A percentile compares a stretch with the other conserved stretches of the same genome.
Conservation (phyloP, 768 basidiomycete species). For the Boletus rubroflammeus region DNA sequence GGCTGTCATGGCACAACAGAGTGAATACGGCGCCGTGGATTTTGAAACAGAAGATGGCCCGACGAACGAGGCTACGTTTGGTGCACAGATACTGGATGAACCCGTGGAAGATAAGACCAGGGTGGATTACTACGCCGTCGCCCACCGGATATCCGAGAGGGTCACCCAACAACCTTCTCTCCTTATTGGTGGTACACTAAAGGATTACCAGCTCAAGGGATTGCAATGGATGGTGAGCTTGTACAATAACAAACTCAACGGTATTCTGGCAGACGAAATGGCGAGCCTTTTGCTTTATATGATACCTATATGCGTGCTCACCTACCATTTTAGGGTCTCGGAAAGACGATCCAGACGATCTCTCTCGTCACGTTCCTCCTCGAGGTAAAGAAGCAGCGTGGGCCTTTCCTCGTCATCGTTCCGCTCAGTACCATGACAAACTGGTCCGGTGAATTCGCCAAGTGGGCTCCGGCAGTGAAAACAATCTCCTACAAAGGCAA, state of each 20-base stretch:
- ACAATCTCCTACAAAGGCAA: slow-evolving; percentile 90
- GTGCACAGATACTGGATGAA: slow-evolving; percentile 70
- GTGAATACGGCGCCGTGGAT: slow-evolving; percentile 47
- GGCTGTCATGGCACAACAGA: slow-evolving; percentile 91
- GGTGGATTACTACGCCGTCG: slow-evolving; percentile 95
- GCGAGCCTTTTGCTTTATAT: slow-evolving; percentile 34
- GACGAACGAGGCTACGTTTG: slow-evolving; percentile 86
- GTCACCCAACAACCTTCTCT: slow-evolving; percentile 68
- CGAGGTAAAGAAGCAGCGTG: slow-evolving; percentile 84
- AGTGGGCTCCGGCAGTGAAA: slow-evolving; percentile 87
- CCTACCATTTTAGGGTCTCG: slow-evolving; percentile 64
- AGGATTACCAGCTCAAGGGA: slow-evolving; percentile 94
- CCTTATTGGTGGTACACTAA: slow-evolving; percentile 83
- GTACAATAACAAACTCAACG: slow-evolving; percentile 94
- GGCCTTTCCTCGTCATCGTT: slow-evolving; percentile 93
- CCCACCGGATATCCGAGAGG: slow-evolving; percentile 88
- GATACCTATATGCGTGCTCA: slow-evolving; percentile 9
- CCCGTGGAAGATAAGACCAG: slow-evolving; percentile 60
- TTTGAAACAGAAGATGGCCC: slow-evolving; percentile 70
- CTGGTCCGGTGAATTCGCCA: slow-evolving; percentile 95
- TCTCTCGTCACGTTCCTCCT: slow-evolving; percentile 95
- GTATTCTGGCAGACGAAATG: slow-evolving; percentile 95
- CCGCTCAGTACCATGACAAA: slow-evolving; percentile 96
- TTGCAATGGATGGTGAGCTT: slow-evolving; percentile 98
- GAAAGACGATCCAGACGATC: slow-evolving; percentile 93